Evolutionary conservation across 176 grass and related monocot species (phyloP).

Genomic region (Raddia guianensis): DNA sequence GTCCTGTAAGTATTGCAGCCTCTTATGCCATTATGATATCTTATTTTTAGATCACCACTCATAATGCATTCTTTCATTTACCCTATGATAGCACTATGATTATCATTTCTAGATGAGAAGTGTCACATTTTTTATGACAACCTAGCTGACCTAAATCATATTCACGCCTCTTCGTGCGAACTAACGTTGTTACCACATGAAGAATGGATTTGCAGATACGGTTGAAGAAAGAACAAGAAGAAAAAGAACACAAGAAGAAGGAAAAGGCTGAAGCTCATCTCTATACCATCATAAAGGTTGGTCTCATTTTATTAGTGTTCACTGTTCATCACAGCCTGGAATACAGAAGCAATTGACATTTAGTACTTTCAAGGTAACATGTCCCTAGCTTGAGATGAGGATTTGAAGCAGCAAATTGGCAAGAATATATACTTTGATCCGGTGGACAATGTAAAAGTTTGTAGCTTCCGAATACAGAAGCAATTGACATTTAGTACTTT

Average conservation of each 20-base stretch:
- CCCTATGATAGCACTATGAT: too few relatives aligned
- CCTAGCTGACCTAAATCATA: too few relatives aligned
- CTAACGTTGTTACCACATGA: too few relatives aligned
- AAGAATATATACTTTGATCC: conserved; percentile 89
- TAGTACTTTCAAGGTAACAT: conserved; percentile 46
- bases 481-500: conserved; percentile 74
- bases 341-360: neutral
- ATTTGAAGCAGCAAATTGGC: conserved; percentile 77
- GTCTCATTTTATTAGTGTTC: conserved; percentile 5
- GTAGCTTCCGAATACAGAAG: conserved; percentile 89
- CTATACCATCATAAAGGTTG: conserved; percentile 92
- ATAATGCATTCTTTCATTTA: too few relatives aligned
- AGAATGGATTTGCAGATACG: conserved; percentile 57
- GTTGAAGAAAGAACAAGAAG: conserved; percentile 95
- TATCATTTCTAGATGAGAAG: too few relatives aligned
- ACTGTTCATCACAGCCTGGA: conserved; percentile 31
- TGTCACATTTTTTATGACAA: too few relatives aligned
- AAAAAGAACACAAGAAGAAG: conserved; percentile 94
- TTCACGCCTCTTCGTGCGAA: too few relatives aligned
- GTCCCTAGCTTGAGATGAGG: conserved; percentile 57
- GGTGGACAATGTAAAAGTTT: conserved; percentile 91
- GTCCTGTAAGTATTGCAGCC: too few relatives aligned
- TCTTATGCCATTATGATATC: too few relatives aligned
- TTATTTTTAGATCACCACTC: too few relatives aligned
- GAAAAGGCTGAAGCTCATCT: conserved; percentile 95